Evolutionary conservation across 2,329 filamentous ascomycete genomes (phyloP), one percentile per base, ranked within the genome.

Genomic region (Cytospora paraplurivora): DNA sequence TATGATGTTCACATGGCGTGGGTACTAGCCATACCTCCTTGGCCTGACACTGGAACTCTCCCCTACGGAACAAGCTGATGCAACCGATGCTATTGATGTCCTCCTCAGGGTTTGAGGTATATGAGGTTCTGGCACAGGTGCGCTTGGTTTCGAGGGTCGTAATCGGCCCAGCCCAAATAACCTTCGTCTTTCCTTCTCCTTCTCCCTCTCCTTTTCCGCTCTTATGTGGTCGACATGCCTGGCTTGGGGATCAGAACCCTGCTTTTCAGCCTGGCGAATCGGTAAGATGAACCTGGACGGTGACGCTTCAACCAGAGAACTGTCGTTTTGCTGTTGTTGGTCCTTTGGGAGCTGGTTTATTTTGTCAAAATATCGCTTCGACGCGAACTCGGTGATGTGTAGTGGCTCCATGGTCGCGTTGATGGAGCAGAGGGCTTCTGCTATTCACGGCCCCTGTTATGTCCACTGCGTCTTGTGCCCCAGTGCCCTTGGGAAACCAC

Each of bases 311-410:
- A 70, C 62, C 56, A 70, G 68, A 49, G 59, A 68, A 64, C 64
- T 70, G 67, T 64, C 62, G 33, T 56, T 54, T 8, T 61, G 66
- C 66, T 75, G 68, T 47, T 67, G 71, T 67, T 75, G 78, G 35
- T 82, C 76, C 71, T 78, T 80, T 72, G 76, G 83, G 69, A 77
- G 80, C 75, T 86, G 82, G 63, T 77, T 80, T 66, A 88, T 74
- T 75, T 89, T 89, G 61, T 82, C 81, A 68, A 88, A 85, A 71
- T 87, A 89, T 67, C 83, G 83, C 74, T 84, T 79, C 52, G 86
- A 89, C 66, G 85, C 86, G 75, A 89, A 89, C 73, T 89, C 86
- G 65, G 86, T 87, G 66, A 86, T 80, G 68, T 88, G 85, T 69
- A 82, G 79, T 70, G 83, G 84, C 68, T 88, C 86, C 85, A 88